A percentile compares a stretch with the other conserved stretches of the same genome.
Conservation (phyloP, 805 yeast genomes). For the Kuraishia hungarica region DNA sequence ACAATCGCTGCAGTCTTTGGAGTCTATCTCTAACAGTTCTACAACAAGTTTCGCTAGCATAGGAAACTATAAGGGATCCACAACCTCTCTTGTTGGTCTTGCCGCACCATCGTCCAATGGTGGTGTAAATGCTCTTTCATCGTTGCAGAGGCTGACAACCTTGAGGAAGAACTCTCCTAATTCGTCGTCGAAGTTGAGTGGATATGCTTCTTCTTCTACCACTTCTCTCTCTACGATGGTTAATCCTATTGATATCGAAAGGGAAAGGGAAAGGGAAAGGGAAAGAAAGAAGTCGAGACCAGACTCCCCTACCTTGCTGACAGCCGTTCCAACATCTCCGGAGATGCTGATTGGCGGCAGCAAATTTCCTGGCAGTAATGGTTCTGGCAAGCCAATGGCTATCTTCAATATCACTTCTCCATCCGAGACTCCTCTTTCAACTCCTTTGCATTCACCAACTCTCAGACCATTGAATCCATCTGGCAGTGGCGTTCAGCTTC, state of each 20-base stretch:
- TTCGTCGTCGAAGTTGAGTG: conserved; percentile 16
- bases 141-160: conserved; percentile 61
- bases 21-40: conserved; percentile 18
- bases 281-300: conserved; percentile 32
- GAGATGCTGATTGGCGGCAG: conserved; percentile 11
- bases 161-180: conserved; percentile 20
- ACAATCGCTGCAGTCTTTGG: conserved; percentile 20
- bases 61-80: background rate
- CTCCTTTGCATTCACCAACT: conserved; percentile 29
- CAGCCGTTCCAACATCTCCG: conserved; percentile 7
- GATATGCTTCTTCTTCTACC: conserved; percentile 8
- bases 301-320: conserved; percentile 19
- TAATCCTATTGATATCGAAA: conserved; percentile 26
- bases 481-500: conserved; percentile 14
- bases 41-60: conserved; percentile 7
- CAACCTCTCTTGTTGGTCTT: background rate
- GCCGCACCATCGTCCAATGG: background rate
- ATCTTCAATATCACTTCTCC: conserved; percentile 25
- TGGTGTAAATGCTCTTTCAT: conserved; percentile 28
- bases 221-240: conserved; percentile 4
- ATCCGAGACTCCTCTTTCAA: conserved; percentile 22
- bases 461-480: conserved; percentile 15
- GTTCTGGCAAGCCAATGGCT: conserved; percentile 11
- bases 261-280: conserved; percentile 34
- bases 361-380: background rate